A percentile compares a stretch with the other conserved stretches of the same genome.
These are phyloP conservation scores for Emmonsia crescens DNA, from an alignment of 2,329 filamentous ascomycete species.

Conservation along the genomic window DNA sequence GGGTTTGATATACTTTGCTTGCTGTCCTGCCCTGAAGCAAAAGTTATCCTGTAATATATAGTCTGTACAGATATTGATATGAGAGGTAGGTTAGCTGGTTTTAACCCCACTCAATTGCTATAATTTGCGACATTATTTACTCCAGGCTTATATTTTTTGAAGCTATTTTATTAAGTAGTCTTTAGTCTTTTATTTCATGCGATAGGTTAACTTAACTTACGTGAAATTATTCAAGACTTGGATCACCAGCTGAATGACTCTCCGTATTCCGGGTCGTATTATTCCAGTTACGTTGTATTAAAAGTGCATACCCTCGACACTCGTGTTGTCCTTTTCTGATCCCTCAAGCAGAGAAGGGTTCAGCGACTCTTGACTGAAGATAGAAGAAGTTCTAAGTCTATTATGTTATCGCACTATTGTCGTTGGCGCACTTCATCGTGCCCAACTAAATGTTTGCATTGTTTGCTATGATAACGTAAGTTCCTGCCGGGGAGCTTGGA, in stretches of 20 bases:
- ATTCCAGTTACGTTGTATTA: no score
- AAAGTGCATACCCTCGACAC: no score
- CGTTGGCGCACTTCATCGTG: no score
- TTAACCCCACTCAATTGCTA: not conserved
- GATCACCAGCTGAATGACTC: no score
- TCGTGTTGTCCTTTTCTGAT: no score
- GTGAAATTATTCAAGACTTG: no score
- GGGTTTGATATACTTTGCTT: conserved; percentile 28
- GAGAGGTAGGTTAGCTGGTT: not conserved
- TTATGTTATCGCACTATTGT: no score
- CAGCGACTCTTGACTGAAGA: no score
- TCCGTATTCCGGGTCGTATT: no score
- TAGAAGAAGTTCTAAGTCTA: no score
- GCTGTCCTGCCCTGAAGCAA: not conserved
- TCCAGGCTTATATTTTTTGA: not conserved
- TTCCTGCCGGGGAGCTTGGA: conserved; percentile 21
- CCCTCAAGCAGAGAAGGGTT: no score
- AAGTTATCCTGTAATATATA: conserved; percentile 3
- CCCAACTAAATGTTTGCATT: not conserved
- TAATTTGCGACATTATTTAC: not conserved
- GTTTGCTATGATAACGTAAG: not conserved
- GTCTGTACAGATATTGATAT: not conserved
- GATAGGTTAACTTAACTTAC: not conserved
- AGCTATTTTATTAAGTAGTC: not conserved
- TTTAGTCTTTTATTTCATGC: no score